Evolutionary conservation across 306 rosid genomes (phyloP), one percentile per base, ranked within the genome.

Genomic region (Rosa chinensis): DNA sequence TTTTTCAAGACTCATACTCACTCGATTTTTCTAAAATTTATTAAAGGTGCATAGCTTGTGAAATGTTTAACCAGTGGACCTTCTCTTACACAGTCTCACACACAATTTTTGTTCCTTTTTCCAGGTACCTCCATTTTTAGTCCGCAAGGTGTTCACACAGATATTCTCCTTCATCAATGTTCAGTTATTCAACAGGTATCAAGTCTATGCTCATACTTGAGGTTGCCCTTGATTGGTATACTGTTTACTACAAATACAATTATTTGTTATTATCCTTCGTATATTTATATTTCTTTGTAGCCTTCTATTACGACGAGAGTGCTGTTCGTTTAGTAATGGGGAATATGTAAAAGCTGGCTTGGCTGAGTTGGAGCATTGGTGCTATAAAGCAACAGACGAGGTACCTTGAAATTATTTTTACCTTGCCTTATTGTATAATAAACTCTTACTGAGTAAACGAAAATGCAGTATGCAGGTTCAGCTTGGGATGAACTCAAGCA

Each of bases 401-500:
- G 99, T 96, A 86, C 50, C 40, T 81, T 70, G 50, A 75, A 47
- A 75, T 66, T 79, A 44, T 10, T 47, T 47, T 61, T 68, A 55
- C 75, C 44, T 58, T 37, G 13, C 37, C 62, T 49, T 64, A 50
- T 35, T 77, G 13, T 67, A 18, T 32, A 35, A 28, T 50, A 49
- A 72, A 75, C n/a, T n/a, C 52, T 71, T 59, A 40, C 84, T 85
- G 50, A 81, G 45, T 74, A 20, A 75, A 72, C 55, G 53, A 67
- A 77, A 71, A 44, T 82, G 66, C 90, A 96, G 99, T 96, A 96
- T 77, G 92, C 94, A 74, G 98, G 99, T 72, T 86, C 93, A 23
- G 94, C 98, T 23, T 96, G 99, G 99, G 99, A 96, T 72, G 99
- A 96, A 82, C 86, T 96, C 78, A 96, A 83, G 84, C 99, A 96